These are phyloP conservation scores for Basidiobolus meristosporus DNA, from an alignment of 371 early-diverging fungal genomes.

Conservation along the genomic window DNA sequence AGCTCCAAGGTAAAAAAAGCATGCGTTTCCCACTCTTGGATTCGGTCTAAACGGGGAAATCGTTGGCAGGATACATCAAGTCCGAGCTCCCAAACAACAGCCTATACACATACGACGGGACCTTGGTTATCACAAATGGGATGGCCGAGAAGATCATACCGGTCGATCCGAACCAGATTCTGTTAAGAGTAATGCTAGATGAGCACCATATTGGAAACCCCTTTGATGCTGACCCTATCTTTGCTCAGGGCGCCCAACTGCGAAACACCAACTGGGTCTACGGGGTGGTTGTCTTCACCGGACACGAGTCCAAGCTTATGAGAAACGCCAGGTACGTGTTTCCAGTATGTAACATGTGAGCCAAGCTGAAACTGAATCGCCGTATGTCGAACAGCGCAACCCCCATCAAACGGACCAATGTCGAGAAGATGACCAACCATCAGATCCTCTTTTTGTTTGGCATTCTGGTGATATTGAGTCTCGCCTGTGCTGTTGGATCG, in stretches of 20 bases:
- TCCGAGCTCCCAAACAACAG: constrained; percentile 78
- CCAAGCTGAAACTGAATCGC: no score
- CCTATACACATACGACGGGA: constrained; percentile 72
- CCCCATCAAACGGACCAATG: constrained; percentile 55
- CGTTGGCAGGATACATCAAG: constrained; percentile 18
- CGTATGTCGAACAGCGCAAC: no score
- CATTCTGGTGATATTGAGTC: constrained; percentile 62
- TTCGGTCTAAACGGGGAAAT: background rate
- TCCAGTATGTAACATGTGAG: no score
- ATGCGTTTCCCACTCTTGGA: constrained; percentile 3
- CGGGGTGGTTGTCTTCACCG: constrained; percentile 69
- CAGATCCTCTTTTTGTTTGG: constrained; percentile 84
- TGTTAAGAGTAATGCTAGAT: constrained; percentile 27
- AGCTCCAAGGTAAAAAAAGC: constrained; percentile 30
- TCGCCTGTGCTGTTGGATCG: constrained; percentile 67
- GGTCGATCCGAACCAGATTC: constrained; percentile 60
- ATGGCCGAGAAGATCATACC: constrained; percentile 42
- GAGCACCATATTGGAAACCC: background rate
- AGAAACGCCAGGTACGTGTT: no score
- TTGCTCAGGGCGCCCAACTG: constrained; percentile 43
- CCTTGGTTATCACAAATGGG: constrained; percentile 19
- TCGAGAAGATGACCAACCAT: constrained; percentile 77
- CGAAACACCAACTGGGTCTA: constrained; percentile 76
- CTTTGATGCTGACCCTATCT: background rate
- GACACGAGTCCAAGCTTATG: constrained; percentile 83